phyloP scores from a whole-genome alignment of 257 asterid genomes.

The Leptodermis oblonga region DNA sequence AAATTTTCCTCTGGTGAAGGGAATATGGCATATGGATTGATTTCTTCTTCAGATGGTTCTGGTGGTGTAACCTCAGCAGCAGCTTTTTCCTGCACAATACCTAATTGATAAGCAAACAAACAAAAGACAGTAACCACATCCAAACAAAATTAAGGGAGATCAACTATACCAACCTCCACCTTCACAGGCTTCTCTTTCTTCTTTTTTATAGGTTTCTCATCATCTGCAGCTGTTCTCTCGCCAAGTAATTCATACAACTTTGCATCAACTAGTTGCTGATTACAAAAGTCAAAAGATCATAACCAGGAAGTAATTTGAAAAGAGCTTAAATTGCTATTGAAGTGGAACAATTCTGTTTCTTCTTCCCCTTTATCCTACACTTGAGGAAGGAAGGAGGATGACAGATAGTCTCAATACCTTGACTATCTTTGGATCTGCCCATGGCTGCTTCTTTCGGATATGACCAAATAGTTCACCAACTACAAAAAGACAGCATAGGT shows the following conservation, averaged over 20 bases:
- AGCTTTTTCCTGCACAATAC: slow-evolving; percentile 48
- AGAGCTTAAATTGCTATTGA: not conserved
- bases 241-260: slow-evolving; percentile 70
- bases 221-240: slow-evolving; percentile 81
- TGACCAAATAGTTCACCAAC: slow-evolving; percentile 77
- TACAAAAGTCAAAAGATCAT: slow-evolving; percentile 11
- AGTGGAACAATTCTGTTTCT: not conserved
- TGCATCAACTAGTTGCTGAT: slow-evolving; percentile 72
- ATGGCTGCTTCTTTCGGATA: slow-evolving; percentile 80
- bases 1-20: slow-evolving; percentile 81
- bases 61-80: slow-evolving; percentile 50
- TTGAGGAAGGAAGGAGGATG: not conserved
- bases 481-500: slow-evolving; percentile 23
- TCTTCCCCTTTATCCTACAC: not conserved
- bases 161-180: slow-evolving; percentile 49
- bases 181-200: slow-evolving; percentile 86
- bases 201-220: slow-evolving; percentile 79
- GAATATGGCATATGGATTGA: slow-evolving; percentile 72
- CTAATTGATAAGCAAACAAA: not conserved
- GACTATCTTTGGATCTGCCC: slow-evolving; percentile 92
- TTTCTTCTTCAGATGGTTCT: slow-evolving; percentile 75
- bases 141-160: slow-evolving; percentile 9
- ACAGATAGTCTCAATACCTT: slow-evolving; percentile 44
- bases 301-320: not conserved
- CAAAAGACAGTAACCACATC: not conserved